Base-by-base conservation (phyloP, 1,284 basidiomycete species). In the Pulchroboletus neoregius region DNA sequence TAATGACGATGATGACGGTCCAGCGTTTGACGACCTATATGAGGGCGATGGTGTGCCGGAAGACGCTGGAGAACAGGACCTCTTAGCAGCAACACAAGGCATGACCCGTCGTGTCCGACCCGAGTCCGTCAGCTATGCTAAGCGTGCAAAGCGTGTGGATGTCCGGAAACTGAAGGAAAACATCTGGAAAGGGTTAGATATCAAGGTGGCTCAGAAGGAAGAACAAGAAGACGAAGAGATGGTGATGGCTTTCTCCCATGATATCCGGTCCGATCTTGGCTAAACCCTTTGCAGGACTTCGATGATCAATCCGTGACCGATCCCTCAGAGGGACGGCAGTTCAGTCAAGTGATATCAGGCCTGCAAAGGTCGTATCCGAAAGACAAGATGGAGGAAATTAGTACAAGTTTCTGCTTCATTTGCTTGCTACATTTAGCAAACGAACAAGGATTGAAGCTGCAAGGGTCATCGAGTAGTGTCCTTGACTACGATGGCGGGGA, bases 391-490 rank as follows among this genome's bases (percentile, higher is more conserved):
- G 84, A 89, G 37, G 96, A 99, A 58, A 97, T 99, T 67, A 96
- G 93, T 65, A 99, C 96, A 8, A 96, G 92, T 52, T 99, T 97
- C 81, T 99, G 95, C 69, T 99, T 99, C 74, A 99, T 99, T 66
- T 99, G 95, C 63, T 71, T 99, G 28, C 71, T 96, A 27, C 94
- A 97, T 71, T 74, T 99, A 33, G 94, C 94, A 36, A 96, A 98
- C 63, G 94, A 98, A 65, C 91, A 92, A 62, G 94, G 94, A 1
- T 74, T 97, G 36, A 87, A 84, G 60, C 75, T 94, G 34, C 86
- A 91, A 66, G 70, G 71, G 22, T 22, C 43, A 4, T 46, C 53
- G 6, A 39, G n/a, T 28, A 24, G 11, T 23, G 33, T 39, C 37
- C 26, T 39, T 26, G 49, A 49, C 2, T 50, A 53, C 1, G 50